A percentile compares a stretch with the other conserved stretches of the same genome.
Evolutionary conservation across 768 basidiomycete species (phyloP).

Genomic region (Pluteus cervinus): DNA sequence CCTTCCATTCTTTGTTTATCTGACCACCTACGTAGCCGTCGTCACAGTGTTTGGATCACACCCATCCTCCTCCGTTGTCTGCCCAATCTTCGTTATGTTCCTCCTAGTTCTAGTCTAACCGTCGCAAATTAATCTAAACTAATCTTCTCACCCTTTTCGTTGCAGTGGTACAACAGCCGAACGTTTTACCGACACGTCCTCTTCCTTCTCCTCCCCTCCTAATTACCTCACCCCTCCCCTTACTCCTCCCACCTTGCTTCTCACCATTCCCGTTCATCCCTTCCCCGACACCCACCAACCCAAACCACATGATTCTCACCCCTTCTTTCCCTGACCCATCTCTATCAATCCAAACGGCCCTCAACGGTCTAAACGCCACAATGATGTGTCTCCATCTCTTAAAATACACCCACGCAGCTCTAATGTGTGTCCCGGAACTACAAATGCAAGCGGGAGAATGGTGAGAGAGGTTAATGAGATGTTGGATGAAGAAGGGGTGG

Average conservation of each 20-base stretch:
- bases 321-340: constrained; percentile 17
- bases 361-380: constrained; percentile 28
- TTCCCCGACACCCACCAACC: constrained; percentile 15
- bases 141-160: neutral
- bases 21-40: too few relatives aligned
- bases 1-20: too few relatives aligned
- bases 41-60: too few relatives aligned
- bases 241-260: constrained; percentile 18
- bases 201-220: constrained; percentile 53
- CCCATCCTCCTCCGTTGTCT: too few relatives aligned
- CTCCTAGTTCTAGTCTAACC: too few relatives aligned
- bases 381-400: constrained; percentile 45
- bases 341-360: constrained; percentile 20
- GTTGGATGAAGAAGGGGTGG: constrained; percentile 3
- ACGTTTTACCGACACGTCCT: constrained; percentile 45
- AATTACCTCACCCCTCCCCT: constrained; percentile 32
- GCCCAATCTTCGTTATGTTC: too few relatives aligned
- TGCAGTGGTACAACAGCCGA: constrained; percentile 61
- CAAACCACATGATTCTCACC: constrained; percentile 9
- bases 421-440: constrained; percentile 45
- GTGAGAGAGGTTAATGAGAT: constrained; percentile 37
- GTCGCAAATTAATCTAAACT: too few relatives aligned
- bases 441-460: constrained; percentile 41
- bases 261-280: constrained; percentile 12
- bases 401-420: constrained; percentile 49